phyloP scores from a whole-genome alignment of 2,329 filamentous ascomycete genomes.

The Xylariomycetidae sp. region DNA sequence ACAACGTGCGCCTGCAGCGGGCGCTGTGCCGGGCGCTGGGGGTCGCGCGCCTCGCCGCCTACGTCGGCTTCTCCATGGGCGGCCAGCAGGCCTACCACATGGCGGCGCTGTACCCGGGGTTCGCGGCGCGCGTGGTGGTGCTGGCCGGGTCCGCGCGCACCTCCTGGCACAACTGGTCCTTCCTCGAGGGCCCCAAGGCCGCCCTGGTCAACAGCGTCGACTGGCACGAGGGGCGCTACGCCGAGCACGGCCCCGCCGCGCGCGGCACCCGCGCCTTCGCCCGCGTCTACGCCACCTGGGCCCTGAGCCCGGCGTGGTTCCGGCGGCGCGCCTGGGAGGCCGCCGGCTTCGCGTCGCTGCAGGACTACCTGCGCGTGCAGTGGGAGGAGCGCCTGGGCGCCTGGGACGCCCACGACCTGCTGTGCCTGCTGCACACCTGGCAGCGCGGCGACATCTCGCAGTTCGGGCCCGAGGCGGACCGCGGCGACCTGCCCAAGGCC shows the following conservation, averaged over 20 bases:
- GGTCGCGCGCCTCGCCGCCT: slow-evolving; percentile 36
- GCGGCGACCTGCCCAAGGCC: slow-evolving; percentile 25
- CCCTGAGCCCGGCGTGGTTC: slow-evolving; percentile 34
- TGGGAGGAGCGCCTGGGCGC: slow-evolving; percentile 6
- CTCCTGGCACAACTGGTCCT: slow-evolving; percentile 46
- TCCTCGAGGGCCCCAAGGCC: slow-evolving; percentile 46
- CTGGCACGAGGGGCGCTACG: slow-evolving; percentile 30
- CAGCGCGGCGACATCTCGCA: slow-evolving; percentile 32
- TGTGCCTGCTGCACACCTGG: slow-evolving; percentile 33
- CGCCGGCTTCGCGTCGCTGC: slow-evolving; percentile 20
- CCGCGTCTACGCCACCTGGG: slow-evolving; percentile 21
- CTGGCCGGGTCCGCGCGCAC: slow-evolving; percentile 46
- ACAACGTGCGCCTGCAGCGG: slow-evolving; percentile 47
- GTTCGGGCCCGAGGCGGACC: slow-evolving; percentile 18
- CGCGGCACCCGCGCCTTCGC: slow-evolving; percentile 29
- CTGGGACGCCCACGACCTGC: slow-evolving; percentile 30
- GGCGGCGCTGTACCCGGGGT: slow-evolving; percentile 42
- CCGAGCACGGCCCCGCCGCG: slow-evolving; percentile 19
- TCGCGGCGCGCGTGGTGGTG: slow-evolving; percentile 38
- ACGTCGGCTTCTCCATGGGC: slow-evolving; percentile 53
- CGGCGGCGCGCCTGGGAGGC: slow-evolving; percentile 29
- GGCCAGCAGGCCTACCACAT: slow-evolving; percentile 49
- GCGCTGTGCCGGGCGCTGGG: slow-evolving; percentile 35
- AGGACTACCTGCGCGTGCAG: slow-evolving; percentile 20
- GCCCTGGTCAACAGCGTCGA: slow-evolving; percentile 38